Conservation (phyloP, 306 rosid species). For the Sicyos edulis region DNA sequence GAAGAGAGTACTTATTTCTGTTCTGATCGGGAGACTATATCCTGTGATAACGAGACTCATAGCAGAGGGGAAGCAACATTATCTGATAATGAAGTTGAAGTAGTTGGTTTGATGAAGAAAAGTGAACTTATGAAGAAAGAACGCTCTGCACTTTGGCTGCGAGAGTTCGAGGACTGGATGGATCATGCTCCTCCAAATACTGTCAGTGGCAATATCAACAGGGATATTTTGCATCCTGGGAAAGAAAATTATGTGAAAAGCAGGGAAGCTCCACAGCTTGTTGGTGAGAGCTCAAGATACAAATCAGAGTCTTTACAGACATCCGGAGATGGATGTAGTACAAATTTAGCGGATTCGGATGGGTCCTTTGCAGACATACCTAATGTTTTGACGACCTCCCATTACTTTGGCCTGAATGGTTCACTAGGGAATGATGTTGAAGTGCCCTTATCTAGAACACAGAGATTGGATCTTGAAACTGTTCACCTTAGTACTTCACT, state of each 20-base stretch:
- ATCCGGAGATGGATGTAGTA: slow-evolving; percentile 74
- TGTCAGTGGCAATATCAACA: slow-evolving; percentile 32
- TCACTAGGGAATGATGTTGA: slow-evolving; percentile 37
- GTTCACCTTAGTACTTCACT: slow-evolving; percentile 33
- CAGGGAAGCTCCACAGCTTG: slow-evolving; percentile 34
- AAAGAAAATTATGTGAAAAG: slow-evolving; percentile 35
- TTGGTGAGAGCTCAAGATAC: slow-evolving; percentile 51
- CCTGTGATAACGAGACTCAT: slow-evolving; percentile 61
- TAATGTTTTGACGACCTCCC: slow-evolving; percentile 40
- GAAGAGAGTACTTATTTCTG: slow-evolving; percentile 53
- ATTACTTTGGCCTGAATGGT: slow-evolving; percentile 37
- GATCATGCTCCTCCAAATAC: slow-evolving; percentile 45
- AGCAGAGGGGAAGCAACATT: slow-evolving; percentile 46
- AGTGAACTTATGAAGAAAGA: slow-evolving; percentile 89
- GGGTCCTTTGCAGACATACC: slow-evolving; percentile 48
- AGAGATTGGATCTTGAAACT: slow-evolving; percentile 32
- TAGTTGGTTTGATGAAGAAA: slow-evolving; percentile 65
- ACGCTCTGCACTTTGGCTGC: slow-evolving; percentile 77
- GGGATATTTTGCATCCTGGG: slow-evolving; percentile 26
- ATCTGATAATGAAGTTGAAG: slow-evolving; percentile 63
- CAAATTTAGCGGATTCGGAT: slow-evolving; percentile 61
- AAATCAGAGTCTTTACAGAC: slow-evolving; percentile 60
- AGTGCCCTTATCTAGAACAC: slow-evolving; percentile 33
- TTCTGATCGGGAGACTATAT: slow-evolving; percentile 73
- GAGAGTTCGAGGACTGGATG: slow-evolving; percentile 82